These are phyloP conservation scores for Euphorbia lathyris DNA, from an alignment of 345 rosid species.

Conservation along the genomic window DNA sequence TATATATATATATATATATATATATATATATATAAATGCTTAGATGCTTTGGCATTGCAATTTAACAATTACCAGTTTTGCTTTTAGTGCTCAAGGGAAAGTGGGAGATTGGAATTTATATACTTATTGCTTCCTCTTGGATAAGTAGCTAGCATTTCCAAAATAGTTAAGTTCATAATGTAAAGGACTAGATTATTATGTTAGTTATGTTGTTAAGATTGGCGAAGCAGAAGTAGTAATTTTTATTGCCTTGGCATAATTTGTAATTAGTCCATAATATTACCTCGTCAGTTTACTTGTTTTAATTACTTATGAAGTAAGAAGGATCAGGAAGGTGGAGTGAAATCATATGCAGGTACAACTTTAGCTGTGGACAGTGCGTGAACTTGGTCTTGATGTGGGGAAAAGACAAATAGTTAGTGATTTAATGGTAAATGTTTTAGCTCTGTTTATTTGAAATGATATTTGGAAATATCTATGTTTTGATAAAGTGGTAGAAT, in stretches of 20 bases:
- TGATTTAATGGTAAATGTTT: not conserved
- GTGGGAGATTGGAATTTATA: too few relatives aligned
- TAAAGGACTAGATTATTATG: not conserved
- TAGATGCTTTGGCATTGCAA: not conserved
- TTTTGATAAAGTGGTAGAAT: not conserved
- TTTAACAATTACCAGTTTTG: too few relatives aligned
- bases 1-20: too few relatives aligned
- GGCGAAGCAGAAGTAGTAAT: not conserved
- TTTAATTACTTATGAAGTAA: not conserved
- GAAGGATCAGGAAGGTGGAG: not conserved
- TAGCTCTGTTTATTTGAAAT: not conserved
- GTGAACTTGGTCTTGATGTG: not conserved
- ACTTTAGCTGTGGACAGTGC: not conserved
- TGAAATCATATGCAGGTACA: not conserved
- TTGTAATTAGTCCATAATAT: not conserved
- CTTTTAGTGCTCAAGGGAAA: too few relatives aligned
- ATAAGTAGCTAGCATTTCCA: not conserved
- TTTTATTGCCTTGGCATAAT: not conserved
- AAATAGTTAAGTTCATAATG: not conserved
- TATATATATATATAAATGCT: not conserved
- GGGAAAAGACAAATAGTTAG: not conserved
- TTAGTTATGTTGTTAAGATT: not conserved
- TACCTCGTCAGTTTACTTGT: not conserved
- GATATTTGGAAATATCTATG: not conserved
- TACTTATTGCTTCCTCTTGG: not conserved